These are phyloP conservation scores for Penicillium glabrum DNA, from an alignment of 2,329 filamentous ascomycete genomes.

Conservation along the genomic window DNA sequence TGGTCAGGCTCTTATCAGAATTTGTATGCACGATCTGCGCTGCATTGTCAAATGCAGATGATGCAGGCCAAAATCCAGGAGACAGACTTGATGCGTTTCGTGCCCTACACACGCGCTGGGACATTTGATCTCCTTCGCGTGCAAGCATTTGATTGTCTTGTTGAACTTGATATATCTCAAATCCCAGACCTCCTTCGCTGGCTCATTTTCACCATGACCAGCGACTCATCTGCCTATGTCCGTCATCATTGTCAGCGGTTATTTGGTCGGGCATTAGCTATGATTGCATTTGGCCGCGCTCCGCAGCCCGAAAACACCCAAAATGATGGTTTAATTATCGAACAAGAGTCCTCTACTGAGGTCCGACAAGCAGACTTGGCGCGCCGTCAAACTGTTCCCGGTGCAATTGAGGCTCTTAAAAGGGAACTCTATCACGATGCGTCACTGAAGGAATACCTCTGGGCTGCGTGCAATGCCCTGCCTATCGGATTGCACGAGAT, in stretches of 20 bases:
- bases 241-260: slow-evolving; percentile 53
- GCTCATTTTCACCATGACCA: slow-evolving; percentile 57
- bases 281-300: slow-evolving; percentile 59
- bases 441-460: slow-evolving; percentile 54
- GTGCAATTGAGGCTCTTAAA: slow-evolving; percentile 58
- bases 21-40: slow-evolving; percentile 60
- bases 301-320: slow-evolving; percentile 31
- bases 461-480: slow-evolving; percentile 56
- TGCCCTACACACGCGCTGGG: slow-evolving; percentile 60
- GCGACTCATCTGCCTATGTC: slow-evolving; percentile 59
- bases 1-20: slow-evolving; percentile 68
- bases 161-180: slow-evolving; percentile 56
- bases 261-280: slow-evolving; percentile 57
- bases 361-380: slow-evolving; percentile 55
- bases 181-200: slow-evolving; percentile 55
- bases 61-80: slow-evolving; percentile 55
- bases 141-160: slow-evolving; percentile 59
- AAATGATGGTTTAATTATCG: slow-evolving; percentile 54
- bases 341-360: slow-evolving; percentile 54
- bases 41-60: slow-evolving; percentile 59
- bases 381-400: slow-evolving; percentile 57
- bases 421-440: slow-evolving; percentile 51
- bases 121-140: slow-evolving; percentile 62
- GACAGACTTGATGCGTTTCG: slow-evolving; percentile 55
- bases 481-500: slow-evolving; percentile 54